Base-by-base conservation (phyloP, 331 rosid species). In the Quercus lobata region DNA sequence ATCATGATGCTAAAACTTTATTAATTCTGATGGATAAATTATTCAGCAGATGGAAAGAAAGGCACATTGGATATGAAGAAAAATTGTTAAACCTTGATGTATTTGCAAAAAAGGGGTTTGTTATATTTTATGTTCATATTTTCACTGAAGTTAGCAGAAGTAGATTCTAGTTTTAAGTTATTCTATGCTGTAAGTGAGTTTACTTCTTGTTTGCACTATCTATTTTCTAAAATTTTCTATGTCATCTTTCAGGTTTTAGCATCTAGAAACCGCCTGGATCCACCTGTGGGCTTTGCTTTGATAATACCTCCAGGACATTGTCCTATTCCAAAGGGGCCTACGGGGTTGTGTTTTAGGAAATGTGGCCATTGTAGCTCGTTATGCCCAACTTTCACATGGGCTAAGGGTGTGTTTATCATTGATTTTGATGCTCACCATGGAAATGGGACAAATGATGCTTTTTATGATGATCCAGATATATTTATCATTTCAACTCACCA, bases 381-480 rank as follows among this genome's bases (percentile, higher is more conserved):
- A 90, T 84, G 97, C 97, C 54, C 99, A 95, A 82, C 90, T 76
- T 61, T 92, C 74, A 29, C 98, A 95, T 72, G 94, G 97, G 72
- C 80, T 95, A 72, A 84, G 85, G 96, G 94, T 2, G 94, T 95
- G 57, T 95, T 92, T 78, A 91, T 95, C 74, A 89, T 95, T 82
- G 97, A 95, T 82, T 95, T 95, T 86, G 97, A 95, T 81, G 98
- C 90, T 56, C 97, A 91, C 80, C 97, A 92, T 71, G 98, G 98
- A 63, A 95, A 95, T 87, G 98, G 98, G 63, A 95, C 98, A 80
- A 89, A 88, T 57, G 97, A 95, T 83, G 97, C 94, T 81, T 95
- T 92, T 90, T 95, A 89, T 62, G 91, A 90, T 37, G 98, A 95
- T 86, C 93, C 94, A 2, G 94, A 92, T 76, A 83, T 95, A 62